Evolutionary conservation across 345 rosid genomes (phyloP), one percentile per base, ranked within the genome.

Genomic region (Populus simonii): DNA sequence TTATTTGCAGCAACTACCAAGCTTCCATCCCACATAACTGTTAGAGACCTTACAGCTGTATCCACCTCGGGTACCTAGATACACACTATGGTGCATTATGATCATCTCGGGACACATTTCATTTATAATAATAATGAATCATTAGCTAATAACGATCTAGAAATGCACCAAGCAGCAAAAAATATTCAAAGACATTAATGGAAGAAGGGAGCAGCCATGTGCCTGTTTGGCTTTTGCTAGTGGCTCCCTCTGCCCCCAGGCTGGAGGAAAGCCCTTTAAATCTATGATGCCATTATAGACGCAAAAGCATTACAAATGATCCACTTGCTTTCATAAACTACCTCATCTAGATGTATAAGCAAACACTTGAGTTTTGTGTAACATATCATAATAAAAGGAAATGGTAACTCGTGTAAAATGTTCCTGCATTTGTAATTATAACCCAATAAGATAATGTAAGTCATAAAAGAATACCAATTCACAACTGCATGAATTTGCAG

Each of bases 11-110:
- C 98, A 65, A 92, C 99, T 53, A 91, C 98, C 88, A 92, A 81
- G 82, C 98, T 93, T 74, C 99, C 97, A 71, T 96, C 98, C 97
- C 96, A 92, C 97, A 93, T 96, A 53, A 93, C 94, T 3, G 97
- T 91, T 77, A 92, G 85, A 71, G 97, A 96, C 81, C 98, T 91
- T 25, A 93, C 91, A 51, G 97, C 91, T 22, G 97, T 93, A 86
- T 91, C 97, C 74, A 89, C 99, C 82, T 96, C 99, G 8, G 93
- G 96, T 79, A 92, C 93, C 96, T 91, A 81, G 33, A 51, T 82
- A 78, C 61, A 75, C 53, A 76, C 20, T 67, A 68, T 70, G 47
- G 17, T 66, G 63, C 17, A 45, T 23, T 68, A 76, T 49, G 25
- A 72, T 23, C 47, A 63, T 25, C 72, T 41, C 39, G 17, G 47